A percentile compares a stretch with the other conserved stretches of the same genome.
Evolutionary conservation across 2,329 filamentous ascomycete species (phyloP).

Genomic region (Pestalotiopsis sp.): DNA sequence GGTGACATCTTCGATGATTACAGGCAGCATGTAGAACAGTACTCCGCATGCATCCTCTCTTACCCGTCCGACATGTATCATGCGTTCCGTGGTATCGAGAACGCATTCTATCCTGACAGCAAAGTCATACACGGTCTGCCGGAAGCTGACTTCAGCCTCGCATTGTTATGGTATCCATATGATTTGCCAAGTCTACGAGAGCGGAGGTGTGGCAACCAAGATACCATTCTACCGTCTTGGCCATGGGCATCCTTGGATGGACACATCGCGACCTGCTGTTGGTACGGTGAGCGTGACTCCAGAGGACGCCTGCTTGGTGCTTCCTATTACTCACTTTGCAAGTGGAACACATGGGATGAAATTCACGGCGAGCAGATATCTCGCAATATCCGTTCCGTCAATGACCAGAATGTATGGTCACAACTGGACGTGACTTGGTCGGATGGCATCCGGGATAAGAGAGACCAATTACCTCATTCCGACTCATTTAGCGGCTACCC

Average conservation of each 20-base stretch:
- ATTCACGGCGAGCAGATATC: not conserved
- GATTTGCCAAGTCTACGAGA: not conserved
- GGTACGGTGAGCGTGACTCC: too few species aligned
- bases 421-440: not conserved
- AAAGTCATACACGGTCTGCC: not conserved
- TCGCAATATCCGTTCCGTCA: not conserved
- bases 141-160: not conserved
- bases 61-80: not conserved
- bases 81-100: not conserved
- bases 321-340: not conserved
- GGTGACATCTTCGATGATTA: not conserved
- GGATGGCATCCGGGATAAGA: too few species aligned
- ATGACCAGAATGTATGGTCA: not conserved
- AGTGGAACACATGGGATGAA: not conserved
- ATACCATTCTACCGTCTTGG: not conserved
- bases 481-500: not conserved
- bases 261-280: rapidly evolving
- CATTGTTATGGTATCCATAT: not conserved
- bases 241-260: not conserved
- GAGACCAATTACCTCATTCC: too few species aligned
- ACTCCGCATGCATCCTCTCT: not conserved
- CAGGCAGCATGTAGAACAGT: not conserved
- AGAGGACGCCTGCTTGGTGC: not conserved
- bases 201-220: not conserved
- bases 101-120: not conserved